These are phyloP conservation scores for Moesziomyces sp. DNA, from an alignment of 1,284 basidiomycete species.

Conservation along the genomic window DNA sequence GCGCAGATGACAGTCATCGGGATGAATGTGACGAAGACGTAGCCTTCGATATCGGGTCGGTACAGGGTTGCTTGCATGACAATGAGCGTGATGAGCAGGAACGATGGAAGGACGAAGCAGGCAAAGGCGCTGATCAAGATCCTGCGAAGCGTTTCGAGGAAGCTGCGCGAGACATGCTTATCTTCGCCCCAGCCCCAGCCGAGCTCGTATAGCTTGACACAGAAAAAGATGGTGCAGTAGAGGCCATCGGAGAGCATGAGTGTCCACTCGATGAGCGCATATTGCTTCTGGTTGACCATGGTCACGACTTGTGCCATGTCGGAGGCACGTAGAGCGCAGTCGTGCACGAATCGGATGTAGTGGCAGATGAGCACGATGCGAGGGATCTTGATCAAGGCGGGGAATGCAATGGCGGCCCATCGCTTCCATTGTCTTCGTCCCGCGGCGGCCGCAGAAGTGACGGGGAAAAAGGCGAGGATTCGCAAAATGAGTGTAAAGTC, in stretches of 20 bases:
- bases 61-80: conserved; percentile 19
- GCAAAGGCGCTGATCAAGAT: conserved; percentile 30
- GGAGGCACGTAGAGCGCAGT: not conserved
- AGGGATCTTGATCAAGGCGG: conserved; percentile 71
- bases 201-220: conserved; percentile 26
- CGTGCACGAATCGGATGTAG: conserved; percentile 19
- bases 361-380: conserved; percentile 19
- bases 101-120: conserved; percentile 24
- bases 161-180: conserved; percentile 24
- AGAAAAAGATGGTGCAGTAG: conserved; percentile 30
- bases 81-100: conserved; percentile 29
- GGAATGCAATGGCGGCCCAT: conserved; percentile 22
- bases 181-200: conserved; percentile 41
- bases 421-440: conserved; percentile 16
- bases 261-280: conserved; percentile 22
- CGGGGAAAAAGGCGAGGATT: conserved; percentile 32
- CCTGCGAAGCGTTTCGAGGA: conserved; percentile 18
- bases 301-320: conserved; percentile 20
- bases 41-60: conserved; percentile 27
- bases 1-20: conserved; percentile 18
- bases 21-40: conserved; percentile 20
- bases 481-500: conserved; percentile 29
- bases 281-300: conserved; percentile 23
- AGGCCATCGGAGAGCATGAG: conserved; percentile 36
- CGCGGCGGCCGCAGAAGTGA: conserved; percentile 3